A percentile compares a stretch with the other conserved stretches of the same genome.
phyloP scores from a whole-genome alignment of 495 filamentous ascomycete genomes.

The Podospora pseudoanserina region DNA sequence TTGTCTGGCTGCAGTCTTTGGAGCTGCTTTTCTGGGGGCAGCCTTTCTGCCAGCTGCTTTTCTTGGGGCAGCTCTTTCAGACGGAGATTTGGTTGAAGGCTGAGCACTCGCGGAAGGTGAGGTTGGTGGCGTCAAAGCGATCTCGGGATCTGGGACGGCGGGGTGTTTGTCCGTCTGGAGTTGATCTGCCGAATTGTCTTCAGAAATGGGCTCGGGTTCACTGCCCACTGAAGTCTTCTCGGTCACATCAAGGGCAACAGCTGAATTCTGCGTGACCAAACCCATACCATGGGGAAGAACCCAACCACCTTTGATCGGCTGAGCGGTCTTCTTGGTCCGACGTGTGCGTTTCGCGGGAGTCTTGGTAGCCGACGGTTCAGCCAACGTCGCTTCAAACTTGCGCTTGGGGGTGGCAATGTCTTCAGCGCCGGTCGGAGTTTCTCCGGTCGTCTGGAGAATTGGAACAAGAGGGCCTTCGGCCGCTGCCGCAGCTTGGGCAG shows the following conservation, averaged over 20 bases:
- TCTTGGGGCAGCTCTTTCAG: not conserved
- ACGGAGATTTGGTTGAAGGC: not conserved
- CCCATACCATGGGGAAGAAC: slow-evolving; percentile 44
- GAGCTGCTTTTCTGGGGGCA: not conserved
- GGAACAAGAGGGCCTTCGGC: no score
- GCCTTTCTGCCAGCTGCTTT: not conserved
- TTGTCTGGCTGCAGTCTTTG: not conserved
- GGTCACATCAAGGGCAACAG: not conserved
- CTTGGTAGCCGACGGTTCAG: not conserved
- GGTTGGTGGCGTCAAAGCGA: not conserved
- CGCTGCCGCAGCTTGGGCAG: not conserved
- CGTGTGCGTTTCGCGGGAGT: not conserved
- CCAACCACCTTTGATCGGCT: slow-evolving; percentile 33
- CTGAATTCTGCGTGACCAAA: not conserved
- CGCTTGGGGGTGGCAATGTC: not conserved
- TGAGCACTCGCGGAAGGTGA: not conserved
- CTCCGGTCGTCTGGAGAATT: not conserved
- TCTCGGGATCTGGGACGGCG: not conserved
- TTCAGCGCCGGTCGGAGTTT: not conserved
- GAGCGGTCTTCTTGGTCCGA: slow-evolving; percentile 12
- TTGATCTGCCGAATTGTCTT: not conserved
- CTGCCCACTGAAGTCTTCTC: not conserved
- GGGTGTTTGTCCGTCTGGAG: not conserved
- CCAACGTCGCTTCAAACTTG: not conserved
- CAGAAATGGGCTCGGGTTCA: not conserved